Base-by-base conservation (phyloP, 192 early-diverging fungal species). In the Blastocladiella britannica region DNA sequence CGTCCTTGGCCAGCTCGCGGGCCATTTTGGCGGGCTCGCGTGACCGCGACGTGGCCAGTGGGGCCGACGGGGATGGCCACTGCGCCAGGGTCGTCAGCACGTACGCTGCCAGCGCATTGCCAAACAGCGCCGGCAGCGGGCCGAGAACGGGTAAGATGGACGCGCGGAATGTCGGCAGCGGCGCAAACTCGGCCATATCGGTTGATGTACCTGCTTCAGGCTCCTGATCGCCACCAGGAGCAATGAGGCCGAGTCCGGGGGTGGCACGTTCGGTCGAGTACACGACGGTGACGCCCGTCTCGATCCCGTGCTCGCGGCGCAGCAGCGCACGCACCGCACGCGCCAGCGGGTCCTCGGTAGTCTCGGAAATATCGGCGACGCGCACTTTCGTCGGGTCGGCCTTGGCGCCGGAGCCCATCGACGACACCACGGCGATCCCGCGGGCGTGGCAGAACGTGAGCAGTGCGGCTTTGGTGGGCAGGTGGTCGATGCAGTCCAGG, bases 391-490 rank as follows among this genome's bases (percentile, higher is more conserved):
- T 89, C n/a, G 92, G 86, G 66, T 97, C 91, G 1, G 88, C 77
- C 65, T 97, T 97, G 47, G 88, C 89, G n/a, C 94, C 92, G 4
- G 92, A 86, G 1, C 92, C 94, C 91, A 94, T 97, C 20, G 92
- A 88, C 52, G 85, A 85, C 27, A 97, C 88, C 24, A 97, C 83
- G 26, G 65, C 71, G 18, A 94, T 62, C 2, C 77, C 70, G 60
- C 84, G 60, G 25, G 83, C 72, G 26, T 79, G 71, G 67, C 94
- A 97, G 65, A 86, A 93, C 25, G 79, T 73, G 52, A 97, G 77
- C 57, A 97, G 68, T 22, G 85, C 85, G 57, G 91, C 53, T 65
- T 97, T 97, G 12, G 92, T 97, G 51, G 89, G 77, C 62, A 97
- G 85, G 62, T 97, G 91, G 66, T 96, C 94, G 63, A 95, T 93